These are phyloP conservation scores for Kodamaea ohmeri DNA, from an alignment of 1,139 yeast species.

Conservation along the genomic window DNA sequence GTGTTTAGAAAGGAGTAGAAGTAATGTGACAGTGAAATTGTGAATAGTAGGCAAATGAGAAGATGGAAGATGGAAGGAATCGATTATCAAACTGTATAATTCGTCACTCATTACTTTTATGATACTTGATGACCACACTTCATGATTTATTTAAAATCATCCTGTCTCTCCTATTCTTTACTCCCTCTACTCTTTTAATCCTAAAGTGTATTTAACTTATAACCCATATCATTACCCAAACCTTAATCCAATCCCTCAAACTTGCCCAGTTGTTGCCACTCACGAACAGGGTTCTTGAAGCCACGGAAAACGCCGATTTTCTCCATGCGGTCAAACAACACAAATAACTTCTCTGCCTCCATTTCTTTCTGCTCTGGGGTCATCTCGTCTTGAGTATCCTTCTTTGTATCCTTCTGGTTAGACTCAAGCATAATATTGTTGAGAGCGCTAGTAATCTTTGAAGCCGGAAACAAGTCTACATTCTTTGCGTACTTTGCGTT, in stretches of 20 bases:
- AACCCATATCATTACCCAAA: background rate
- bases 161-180: no score
- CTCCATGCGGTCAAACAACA: constrained; percentile 48
- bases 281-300: constrained; percentile 41
- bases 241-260: constrained; percentile 21
- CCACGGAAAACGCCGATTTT: constrained; percentile 44
- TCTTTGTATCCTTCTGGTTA: background rate
- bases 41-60: no score
- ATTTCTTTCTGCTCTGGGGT: constrained; percentile 52
- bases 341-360: constrained; percentile 53
- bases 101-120: no score
- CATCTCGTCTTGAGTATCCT: constrained; percentile 19
- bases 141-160: no score
- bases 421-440: constrained; percentile 9
- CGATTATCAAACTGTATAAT: no score
- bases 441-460: constrained; percentile 12
- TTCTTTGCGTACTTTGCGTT: constrained; percentile 13
- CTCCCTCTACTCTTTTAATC: background rate
- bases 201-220: background rate
- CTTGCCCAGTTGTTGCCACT: constrained; percentile 35
- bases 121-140: no score
- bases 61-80: no score
- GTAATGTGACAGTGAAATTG: no score
- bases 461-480: constrained; percentile 9
- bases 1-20: constrained; percentile 42